A percentile compares a stretch with the other conserved stretches of the same genome.
These are phyloP conservation scores for Evernia prunastri DNA, from an alignment of 495 filamentous ascomycete genomes.

Conservation along the genomic window DNA sequence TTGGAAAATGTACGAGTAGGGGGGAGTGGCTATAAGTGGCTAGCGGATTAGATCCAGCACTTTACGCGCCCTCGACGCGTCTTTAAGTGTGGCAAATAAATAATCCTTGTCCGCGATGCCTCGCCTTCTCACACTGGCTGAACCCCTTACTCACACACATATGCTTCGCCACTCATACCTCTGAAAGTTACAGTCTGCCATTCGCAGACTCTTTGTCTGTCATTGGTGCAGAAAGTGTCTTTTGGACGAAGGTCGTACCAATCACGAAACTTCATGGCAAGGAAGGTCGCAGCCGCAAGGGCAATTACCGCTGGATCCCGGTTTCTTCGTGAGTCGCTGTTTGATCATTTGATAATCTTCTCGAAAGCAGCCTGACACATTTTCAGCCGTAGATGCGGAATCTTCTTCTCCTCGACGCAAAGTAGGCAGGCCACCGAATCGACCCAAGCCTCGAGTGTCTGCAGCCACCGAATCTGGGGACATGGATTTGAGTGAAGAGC, in stretches of 20 bases:
- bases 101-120: too few species aligned
- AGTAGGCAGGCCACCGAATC: slow-evolving; percentile 6
- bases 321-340: slow-evolving; percentile 3
- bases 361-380: neutral
- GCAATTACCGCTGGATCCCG: neutral
- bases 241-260: neutral
- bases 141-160: neutral
- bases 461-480: slow-evolving; percentile 7
- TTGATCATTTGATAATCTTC: neutral
- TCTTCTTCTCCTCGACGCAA: neutral
- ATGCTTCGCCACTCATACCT: neutral
- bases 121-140: too few species aligned
- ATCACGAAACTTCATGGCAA: neutral
- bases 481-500: slow-evolving; percentile 7
- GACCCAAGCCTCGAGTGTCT: neutral
- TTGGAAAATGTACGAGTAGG: too few species aligned
- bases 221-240: neutral
- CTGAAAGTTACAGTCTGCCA: neutral
- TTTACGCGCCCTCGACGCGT: neutral
- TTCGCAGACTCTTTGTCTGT: neutral
- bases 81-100: neutral
- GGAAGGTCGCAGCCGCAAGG: slow-evolving; percentile 5
- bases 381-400: neutral
- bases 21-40: too few species aligned
- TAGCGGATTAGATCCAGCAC: too few species aligned